A percentile compares a stretch with the other conserved stretches of the same genome.
Evolutionary conservation across 1,284 basidiomycete genomes (phyloP).

Genomic region (Hemileia vastatrix): DNA sequence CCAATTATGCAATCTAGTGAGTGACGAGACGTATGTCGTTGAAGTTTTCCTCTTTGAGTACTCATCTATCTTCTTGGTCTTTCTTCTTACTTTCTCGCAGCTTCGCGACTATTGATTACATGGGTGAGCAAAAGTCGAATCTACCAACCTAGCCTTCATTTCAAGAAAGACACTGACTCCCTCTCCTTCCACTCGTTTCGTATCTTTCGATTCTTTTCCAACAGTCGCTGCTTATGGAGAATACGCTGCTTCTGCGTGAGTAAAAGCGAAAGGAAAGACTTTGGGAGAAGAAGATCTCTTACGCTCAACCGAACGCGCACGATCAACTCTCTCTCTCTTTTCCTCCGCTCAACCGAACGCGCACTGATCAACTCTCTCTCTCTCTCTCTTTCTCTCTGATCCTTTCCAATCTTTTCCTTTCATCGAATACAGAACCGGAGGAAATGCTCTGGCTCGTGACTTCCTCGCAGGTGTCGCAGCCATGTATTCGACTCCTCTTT

Average conservation of each 20-base stretch:
- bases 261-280: too few relatives aligned
- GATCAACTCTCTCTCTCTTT: background rate
- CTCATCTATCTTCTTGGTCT: conserved; percentile 3
- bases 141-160: too few relatives aligned
- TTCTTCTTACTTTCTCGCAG: conserved; percentile 7
- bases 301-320: too few relatives aligned
- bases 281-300: too few relatives aligned
- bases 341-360: background rate
- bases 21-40: background rate
- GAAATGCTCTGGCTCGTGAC: conserved; percentile 41
- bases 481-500: conserved; percentile 47
- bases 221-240: conserved; percentile 46
- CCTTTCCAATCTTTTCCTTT: background rate
- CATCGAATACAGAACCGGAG: conserved; percentile 28
- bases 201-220: too few relatives aligned
- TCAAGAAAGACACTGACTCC: too few relatives aligned
- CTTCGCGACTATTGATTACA: conserved; percentile 46
- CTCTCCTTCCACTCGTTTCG: too few relatives aligned
- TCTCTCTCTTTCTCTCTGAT: too few relatives aligned
- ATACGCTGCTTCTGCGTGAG: conserved; percentile 46
- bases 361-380: too few relatives aligned
- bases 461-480: conserved; percentile 47
- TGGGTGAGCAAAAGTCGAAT: too few relatives aligned
- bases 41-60: background rate
- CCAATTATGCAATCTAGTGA: conserved; percentile 36